Base-by-base conservation (phyloP, 768 basidiomycete genomes). In the Macrolepiota albuminosa region DNA sequence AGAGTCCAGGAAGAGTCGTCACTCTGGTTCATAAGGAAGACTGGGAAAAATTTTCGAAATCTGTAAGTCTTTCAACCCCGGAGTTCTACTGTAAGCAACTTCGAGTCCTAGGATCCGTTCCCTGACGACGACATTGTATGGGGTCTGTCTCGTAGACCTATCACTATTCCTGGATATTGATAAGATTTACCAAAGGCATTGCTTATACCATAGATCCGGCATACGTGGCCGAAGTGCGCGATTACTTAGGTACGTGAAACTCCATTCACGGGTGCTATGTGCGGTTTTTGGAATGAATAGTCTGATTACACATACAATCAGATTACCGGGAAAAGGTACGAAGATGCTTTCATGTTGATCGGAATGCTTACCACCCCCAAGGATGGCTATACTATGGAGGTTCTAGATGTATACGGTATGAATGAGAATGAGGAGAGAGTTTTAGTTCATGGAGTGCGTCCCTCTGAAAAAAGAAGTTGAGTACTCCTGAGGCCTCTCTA, bases 361-460 rank as follows among this genome's bases (percentile, higher is more conserved):
- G 3, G 11, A 13, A 37, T 37, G 26, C 24, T 56, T 14, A 46
- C 14, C 48, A 46, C 24, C 33, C 26, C n/a, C 1, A 67, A 95
- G 91, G 93, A 95, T 66, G 95, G 95, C 24, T 98, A 97, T 73
- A 93, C 93, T 9, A 75, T 89, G 70, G 91, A 95, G 64, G 81
- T 78, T 0, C 69, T 95, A 11, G 84, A 94, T 60, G 79, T 98
- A 14, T 87, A 89, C 71, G 81, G 82, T 34, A 68, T 87, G 36
- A 76, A 80, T 9, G 81, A 21, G 8, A 84, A 82, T 2, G 66
- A 71, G 3, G 86, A 89, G 63, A 75, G 72, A 56, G 76, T 88
- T 0, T 72, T 88, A 9, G 78, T 88, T 43, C 79, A 78, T 34
- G 76, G 82, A 36, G 89, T 84, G 50, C 60, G 81, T 65, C 24